Evolutionary conservation across 495 filamentous ascomycete species (phyloP).

Genomic region (Acidiella bohemica): DNA sequence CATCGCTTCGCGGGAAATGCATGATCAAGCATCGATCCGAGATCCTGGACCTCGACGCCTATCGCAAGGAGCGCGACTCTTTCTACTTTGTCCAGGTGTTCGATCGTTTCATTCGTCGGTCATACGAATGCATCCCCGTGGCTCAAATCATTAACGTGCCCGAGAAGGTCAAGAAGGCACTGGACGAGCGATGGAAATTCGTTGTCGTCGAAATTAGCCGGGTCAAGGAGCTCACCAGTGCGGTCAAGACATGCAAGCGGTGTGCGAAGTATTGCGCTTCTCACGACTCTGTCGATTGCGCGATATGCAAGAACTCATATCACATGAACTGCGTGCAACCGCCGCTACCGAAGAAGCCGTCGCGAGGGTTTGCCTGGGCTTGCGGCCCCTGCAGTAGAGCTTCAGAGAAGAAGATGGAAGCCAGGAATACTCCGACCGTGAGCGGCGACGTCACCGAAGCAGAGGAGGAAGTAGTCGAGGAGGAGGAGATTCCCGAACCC

Average conservation of each 20-base stretch:
- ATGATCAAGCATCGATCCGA: slow-evolving; percentile 74
- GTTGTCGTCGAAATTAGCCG: slow-evolving; percentile 83
- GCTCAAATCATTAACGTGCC: slow-evolving; percentile 92
- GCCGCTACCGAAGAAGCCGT: slow-evolving; percentile 87
- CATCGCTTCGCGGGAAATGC: slow-evolving; percentile 85
- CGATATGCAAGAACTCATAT: slow-evolving; percentile 85
- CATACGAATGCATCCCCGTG: slow-evolving; percentile 92
- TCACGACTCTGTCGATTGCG: slow-evolving; percentile 95
- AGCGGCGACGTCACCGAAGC: slow-evolving; percentile 43
- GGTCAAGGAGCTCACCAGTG: slow-evolving; percentile 89
- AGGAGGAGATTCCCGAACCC: slow-evolving; percentile 61
- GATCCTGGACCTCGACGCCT: slow-evolving; percentile 67
- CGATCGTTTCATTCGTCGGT: slow-evolving; percentile 93
- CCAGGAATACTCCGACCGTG: slow-evolving; percentile 65
- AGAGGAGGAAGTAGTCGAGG: slow-evolving; percentile 59
- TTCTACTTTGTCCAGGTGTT: slow-evolving; percentile 98
- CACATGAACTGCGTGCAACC: slow-evolving; percentile 98
- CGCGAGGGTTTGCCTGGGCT: slow-evolving; percentile 94
- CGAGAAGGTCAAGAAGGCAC: slow-evolving; percentile 77
- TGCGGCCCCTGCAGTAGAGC: slow-evolving; percentile 90
- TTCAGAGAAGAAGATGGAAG: slow-evolving; percentile 84
- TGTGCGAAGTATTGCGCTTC: slow-evolving; percentile 80
- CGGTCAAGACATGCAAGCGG: slow-evolving; percentile 90
- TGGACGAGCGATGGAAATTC: slow-evolving; percentile 91
- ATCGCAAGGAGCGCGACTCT: slow-evolving; percentile 65